phyloP scores from a whole-genome alignment of 176 grass and related monocot genomes.

The Bolboschoenus planiculmis region DNA sequence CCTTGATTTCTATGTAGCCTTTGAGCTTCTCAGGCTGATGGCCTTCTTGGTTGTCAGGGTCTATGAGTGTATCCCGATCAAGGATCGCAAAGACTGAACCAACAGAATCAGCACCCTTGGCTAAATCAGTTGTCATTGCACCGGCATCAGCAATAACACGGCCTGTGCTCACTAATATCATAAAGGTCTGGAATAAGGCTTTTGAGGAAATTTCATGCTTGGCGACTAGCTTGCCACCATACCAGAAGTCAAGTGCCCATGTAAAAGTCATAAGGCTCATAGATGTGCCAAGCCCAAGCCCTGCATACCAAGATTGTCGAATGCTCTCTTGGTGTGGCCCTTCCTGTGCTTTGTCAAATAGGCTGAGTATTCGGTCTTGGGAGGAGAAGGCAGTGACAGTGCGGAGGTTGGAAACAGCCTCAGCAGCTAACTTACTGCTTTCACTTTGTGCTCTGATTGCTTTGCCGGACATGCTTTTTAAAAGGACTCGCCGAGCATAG shows the following conservation, averaged over 20 bases:
- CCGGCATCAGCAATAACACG: slow-evolving; percentile 95
- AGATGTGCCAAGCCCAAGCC: slow-evolving; percentile 68
- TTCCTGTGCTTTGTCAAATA: slow-evolving; percentile 66
- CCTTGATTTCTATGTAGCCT: slow-evolving; percentile 69
- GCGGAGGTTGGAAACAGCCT: slow-evolving; percentile 86
- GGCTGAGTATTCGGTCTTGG: slow-evolving; percentile 60
- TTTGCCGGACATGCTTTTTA: slow-evolving; percentile 74
- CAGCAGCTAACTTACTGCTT: slow-evolving; percentile 83
- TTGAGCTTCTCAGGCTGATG: slow-evolving; percentile 48
- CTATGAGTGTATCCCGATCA: slow-evolving; percentile 66
- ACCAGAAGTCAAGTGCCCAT: slow-evolving; percentile 98
- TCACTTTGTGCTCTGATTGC: slow-evolving; percentile 71
- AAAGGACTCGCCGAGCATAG: slow-evolving; percentile 77
- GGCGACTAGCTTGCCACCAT: slow-evolving; percentile 65
- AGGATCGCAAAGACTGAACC: slow-evolving; percentile 84
- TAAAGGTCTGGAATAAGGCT: slow-evolving; percentile 86
- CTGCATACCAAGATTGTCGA: slow-evolving; percentile 80
- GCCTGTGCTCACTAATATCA: slow-evolving; percentile 94
- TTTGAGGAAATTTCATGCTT: slow-evolving; percentile 58
- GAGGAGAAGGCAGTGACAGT: slow-evolving; percentile 97
- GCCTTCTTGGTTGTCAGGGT: slow-evolving; percentile 61
- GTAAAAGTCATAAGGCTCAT: slow-evolving; percentile 80
- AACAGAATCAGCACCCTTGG: slow-evolving; percentile 79
- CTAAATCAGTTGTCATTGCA: slow-evolving; percentile 94
- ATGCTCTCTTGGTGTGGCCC: slow-evolving; percentile 71